Conservation (phyloP, 768 basidiomycete genomes). For the Amanita polypyramis region DNA sequence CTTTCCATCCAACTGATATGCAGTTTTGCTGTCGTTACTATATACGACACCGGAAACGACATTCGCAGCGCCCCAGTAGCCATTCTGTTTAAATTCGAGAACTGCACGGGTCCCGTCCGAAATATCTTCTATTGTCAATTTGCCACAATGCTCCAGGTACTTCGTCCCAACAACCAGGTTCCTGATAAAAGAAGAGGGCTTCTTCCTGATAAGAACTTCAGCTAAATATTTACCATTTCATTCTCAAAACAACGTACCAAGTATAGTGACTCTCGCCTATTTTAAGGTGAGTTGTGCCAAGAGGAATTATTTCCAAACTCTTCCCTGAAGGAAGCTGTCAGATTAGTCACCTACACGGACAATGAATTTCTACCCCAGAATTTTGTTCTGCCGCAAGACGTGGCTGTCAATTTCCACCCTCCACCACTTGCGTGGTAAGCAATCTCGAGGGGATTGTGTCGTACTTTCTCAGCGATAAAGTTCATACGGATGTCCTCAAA, state of each 20-base stretch:
- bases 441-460: slow-evolving; percentile 74
- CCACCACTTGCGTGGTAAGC: slow-evolving; percentile 79
- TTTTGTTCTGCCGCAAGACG: slow-evolving; percentile 77
- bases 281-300: slow-evolving; percentile 57
- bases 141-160: slow-evolving; percentile 79
- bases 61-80: slow-evolving; percentile 76
- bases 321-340: slow-evolving; percentile 44
- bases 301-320: slow-evolving; percentile 78
- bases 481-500: slow-evolving; percentile 76
- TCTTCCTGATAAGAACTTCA: slow-evolving; percentile 43
- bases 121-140: slow-evolving; percentile 64
- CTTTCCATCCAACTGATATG: slow-evolving; percentile 71
- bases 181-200: slow-evolving; percentile 81
- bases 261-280: slow-evolving; percentile 59
- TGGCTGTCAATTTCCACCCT: slow-evolving; percentile 66
- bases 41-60: slow-evolving; percentile 54
- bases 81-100: slow-evolving; percentile 79
- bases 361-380: slow-evolving; percentile 66
- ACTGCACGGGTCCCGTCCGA: slow-evolving; percentile 46
- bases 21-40: slow-evolving; percentile 39
- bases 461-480: slow-evolving; percentile 82
- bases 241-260: slow-evolving; percentile 35
- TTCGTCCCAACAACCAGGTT: slow-evolving; percentile 88
- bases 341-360: slow-evolving; percentile 11
- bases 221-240: not conserved